Conservation (phyloP, 768 basidiomycete genomes). For the Mycena venus region DNA sequence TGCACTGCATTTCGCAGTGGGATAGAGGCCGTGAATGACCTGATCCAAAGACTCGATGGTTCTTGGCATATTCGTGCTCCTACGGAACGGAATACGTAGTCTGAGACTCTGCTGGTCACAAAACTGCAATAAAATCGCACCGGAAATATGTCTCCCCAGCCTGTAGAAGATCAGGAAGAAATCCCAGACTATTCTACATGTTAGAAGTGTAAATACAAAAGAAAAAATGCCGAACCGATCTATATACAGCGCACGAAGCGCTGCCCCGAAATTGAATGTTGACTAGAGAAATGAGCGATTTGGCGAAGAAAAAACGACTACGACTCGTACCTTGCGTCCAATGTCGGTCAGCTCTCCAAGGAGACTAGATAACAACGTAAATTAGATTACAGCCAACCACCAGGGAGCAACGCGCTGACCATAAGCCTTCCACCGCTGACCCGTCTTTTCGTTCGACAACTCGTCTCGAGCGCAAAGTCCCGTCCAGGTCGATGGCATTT, state of each 20-base stretch:
- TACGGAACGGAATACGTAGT: slow-evolving; percentile 34
- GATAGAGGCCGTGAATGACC: slow-evolving; percentile 81
- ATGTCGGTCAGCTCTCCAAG: slow-evolving; percentile 81
- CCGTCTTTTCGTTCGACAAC: slow-evolving; percentile 74
- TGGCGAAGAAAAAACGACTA: not conserved
- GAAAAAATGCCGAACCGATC: slow-evolving; percentile 57
- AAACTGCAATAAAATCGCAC: slow-evolving; percentile 39
- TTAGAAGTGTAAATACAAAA: not conserved
- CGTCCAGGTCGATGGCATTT: slow-evolving; percentile 40
- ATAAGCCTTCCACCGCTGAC: slow-evolving; percentile 66
- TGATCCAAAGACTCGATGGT: slow-evolving; percentile 84
- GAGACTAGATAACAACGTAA: slow-evolving; percentile 58
- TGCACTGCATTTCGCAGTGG: slow-evolving; percentile 59
- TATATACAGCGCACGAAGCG: slow-evolving; percentile 74
- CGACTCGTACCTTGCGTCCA: slow-evolving; percentile 68
- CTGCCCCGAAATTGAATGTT: slow-evolving; percentile 72
- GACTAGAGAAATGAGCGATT: slow-evolving; percentile 55
- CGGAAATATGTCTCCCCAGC: slow-evolving; percentile 71
- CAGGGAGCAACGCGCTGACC: slow-evolving; percentile 58
- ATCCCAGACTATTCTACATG: slow-evolving; percentile 63
- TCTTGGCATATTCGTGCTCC: slow-evolving; percentile 83
- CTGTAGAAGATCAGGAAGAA: slow-evolving; percentile 69
- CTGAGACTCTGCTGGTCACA: not conserved
- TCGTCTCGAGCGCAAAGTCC: slow-evolving; percentile 54
- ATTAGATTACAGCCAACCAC: not conserved